Evolutionary conservation across 805 yeast species (phyloP).

Genomic region (Komagataella ulmi): DNA sequence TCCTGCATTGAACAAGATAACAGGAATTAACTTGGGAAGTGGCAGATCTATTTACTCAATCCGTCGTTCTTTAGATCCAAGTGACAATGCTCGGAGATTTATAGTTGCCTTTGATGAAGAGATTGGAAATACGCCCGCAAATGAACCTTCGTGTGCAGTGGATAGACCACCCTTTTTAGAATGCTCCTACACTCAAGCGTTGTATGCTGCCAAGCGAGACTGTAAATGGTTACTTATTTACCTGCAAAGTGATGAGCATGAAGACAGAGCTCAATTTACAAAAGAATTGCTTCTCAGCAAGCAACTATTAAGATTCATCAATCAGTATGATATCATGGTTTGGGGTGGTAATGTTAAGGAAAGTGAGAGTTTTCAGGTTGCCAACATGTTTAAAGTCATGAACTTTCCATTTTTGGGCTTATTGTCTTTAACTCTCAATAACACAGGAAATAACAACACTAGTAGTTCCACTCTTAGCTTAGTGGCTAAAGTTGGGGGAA

Average conservation of each 20-base stretch:
- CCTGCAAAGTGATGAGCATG: conserved; percentile 61
- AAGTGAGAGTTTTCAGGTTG: conserved; percentile 75
- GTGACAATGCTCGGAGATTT: conserved; percentile 19
- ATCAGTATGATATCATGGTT: conserved; percentile 38
- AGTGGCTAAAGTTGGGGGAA: conserved; percentile 52
- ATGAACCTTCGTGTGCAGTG: conserved; percentile 5
- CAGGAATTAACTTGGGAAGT: background rate
- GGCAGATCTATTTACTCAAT: background rate
- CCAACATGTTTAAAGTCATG: conserved; percentile 58
- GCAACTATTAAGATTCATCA: conserved; percentile 31
- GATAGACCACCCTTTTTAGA: conserved; percentile 33
- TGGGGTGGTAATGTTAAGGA: conserved; percentile 88
- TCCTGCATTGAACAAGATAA: background rate
- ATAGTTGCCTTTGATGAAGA: conserved; percentile 18
- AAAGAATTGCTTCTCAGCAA: conserved; percentile 38
- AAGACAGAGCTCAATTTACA: conserved; percentile 40
- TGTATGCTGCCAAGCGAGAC: conserved; percentile 54
- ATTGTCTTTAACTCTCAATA: conserved; percentile 50
- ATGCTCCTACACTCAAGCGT: conserved; percentile 73
- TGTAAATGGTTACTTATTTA: conserved; percentile 64
- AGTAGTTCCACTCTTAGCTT: conserved; percentile 41
- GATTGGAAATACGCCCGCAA: conserved; percentile 2
- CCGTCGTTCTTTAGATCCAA: conserved; percentile 9
- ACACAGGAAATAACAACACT: conserved; percentile 40
- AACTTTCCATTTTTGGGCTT: conserved; percentile 76